Percentiles rank a stretch among this genome's conserved stretches.
Conservation (phyloP, 805 yeast species). For the Teunomyces gatunensis region DNA sequence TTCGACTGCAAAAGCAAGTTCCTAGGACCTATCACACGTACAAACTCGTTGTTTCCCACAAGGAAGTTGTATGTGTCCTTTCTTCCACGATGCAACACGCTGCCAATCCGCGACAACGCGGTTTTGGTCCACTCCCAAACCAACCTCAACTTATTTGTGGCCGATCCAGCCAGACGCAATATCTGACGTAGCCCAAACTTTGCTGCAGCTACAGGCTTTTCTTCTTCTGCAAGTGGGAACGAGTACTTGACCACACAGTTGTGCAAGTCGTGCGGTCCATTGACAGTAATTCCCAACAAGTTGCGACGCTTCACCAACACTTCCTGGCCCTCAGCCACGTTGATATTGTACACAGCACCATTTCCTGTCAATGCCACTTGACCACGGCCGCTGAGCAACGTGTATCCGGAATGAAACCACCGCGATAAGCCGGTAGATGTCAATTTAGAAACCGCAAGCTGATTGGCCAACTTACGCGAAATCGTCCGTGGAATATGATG, state of each 20-base stretch:
- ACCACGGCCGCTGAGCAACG: slow-evolving; percentile 57
- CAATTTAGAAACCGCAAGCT: slow-evolving; percentile 17
- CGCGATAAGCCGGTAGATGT: slow-evolving; percentile 41
- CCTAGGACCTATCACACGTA: slow-evolving; percentile 56
- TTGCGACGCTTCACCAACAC: slow-evolving; percentile 45
- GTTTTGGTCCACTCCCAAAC: background rate
- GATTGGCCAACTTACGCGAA: slow-evolving; percentile 30
- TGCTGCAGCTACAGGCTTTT: background rate
- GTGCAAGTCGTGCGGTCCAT: slow-evolving; percentile 45
- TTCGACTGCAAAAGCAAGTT: slow-evolving; percentile 48
- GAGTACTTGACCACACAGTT: slow-evolving; percentile 34
- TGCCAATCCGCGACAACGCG: background rate
- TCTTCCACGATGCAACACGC: background rate
- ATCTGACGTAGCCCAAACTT: background rate
- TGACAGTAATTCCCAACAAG: slow-evolving; percentile 50
- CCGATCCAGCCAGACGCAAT: background rate
- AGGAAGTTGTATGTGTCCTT: slow-evolving; percentile 8
- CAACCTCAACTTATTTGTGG: background rate
- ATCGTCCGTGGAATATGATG: slow-evolving; percentile 38
- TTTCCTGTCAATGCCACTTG: slow-evolving; percentile 51
- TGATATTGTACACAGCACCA: slow-evolving; percentile 52
- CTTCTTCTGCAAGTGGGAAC: slow-evolving; percentile 8
- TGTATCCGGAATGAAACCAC: slow-evolving; percentile 41
- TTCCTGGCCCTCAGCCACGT: slow-evolving; percentile 45
- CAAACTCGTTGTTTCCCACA: slow-evolving; percentile 42